Base-by-base conservation (phyloP, 176 grass and related monocot species). In the Juncus inflexus region DNA sequence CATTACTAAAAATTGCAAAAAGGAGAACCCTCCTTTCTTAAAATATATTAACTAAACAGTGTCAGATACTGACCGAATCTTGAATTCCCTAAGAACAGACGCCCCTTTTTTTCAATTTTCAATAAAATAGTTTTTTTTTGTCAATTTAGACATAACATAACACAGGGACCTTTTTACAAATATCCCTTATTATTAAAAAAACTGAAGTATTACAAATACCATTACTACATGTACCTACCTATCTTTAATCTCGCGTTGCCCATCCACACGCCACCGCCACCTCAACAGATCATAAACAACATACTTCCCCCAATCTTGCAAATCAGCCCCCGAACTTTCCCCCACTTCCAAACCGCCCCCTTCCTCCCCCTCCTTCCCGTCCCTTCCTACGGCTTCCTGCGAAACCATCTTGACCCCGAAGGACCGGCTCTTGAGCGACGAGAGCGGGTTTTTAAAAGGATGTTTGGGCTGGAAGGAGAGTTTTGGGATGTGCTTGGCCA, bases 401-500 rank as follows among this genome's bases (percentile, higher is more conserved):
- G 83, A 70, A 6, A 81, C 54, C 83, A 64, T 35, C 89, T 88
- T 75, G 80, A 87, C 76, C 72, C 6, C 76, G 61, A 97, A 72
- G 41, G 87, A 86, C 75, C 57, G 81, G 79, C 78, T 91, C 62
- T 77, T 76, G 58, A 89, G 82, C 59, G 79, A 79, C n/a, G 85
- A 83, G 84, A 97, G 94, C 3, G 83, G 94, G 65, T 86, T 97
- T 62, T 81, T 62, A 71, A 84, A 55, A 67, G 60, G 39, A 35
- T 71, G 68, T 19, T 55, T 65, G 45, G 92, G 85, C 77, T 97
- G 94, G 80, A 97, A 89, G 7, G 85, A 89, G 14, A 91, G 77
- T 61, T 82, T 97, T 6, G 94, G 94, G 77, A 72, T 97, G 77
- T 91, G 85, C 9, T 83, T 86, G 3, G 94, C 94, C 40, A 97